Percentiles rank a stretch among this genome's conserved stretches.
phyloP scores from a whole-genome alignment of 192 early-diverging fungal genomes.

The Jimgerdemannia flammicorona region DNA sequence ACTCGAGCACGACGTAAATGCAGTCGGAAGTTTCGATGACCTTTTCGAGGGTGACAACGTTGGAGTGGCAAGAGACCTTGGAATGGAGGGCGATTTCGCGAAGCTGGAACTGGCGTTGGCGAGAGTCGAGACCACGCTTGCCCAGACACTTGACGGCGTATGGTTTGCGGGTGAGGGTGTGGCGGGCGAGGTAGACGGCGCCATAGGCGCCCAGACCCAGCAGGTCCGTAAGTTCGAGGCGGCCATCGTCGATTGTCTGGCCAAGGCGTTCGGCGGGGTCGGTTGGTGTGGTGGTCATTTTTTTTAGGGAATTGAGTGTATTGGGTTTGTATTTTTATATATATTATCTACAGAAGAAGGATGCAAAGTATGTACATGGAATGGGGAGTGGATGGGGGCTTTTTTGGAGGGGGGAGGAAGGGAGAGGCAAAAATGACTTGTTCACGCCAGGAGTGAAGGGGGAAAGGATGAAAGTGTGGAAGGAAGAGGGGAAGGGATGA shows the following conservation, averaged over 20 bases:
- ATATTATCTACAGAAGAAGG: neutral
- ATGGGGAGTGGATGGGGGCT: no score
- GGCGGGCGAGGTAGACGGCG: slow-evolving; percentile 65
- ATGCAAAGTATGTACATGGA: neutral
- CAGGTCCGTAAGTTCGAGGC: slow-evolving; percentile 38
- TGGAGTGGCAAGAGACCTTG: slow-evolving; percentile 59
- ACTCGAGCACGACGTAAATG: slow-evolving; percentile 70
- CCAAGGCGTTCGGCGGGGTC: neutral
- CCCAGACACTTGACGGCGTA: slow-evolving; percentile 76
- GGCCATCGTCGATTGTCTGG: neutral
- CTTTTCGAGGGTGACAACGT: slow-evolving; percentile 62
- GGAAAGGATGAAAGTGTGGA: no score
- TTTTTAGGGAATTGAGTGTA: neutral
- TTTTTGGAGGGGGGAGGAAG: no score
- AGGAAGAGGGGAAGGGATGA: no score
- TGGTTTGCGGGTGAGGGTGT: slow-evolving; percentile 45
- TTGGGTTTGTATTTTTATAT: neutral
- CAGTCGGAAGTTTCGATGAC: slow-evolving; percentile 64
- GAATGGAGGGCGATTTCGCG: slow-evolving; percentile 63
- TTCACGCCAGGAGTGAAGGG: no score
- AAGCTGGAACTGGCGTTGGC: slow-evolving; percentile 59
- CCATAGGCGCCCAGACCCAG: slow-evolving; percentile 77
- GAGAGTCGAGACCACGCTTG: slow-evolving; percentile 49
- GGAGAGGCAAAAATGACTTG: no score
- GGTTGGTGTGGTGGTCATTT: neutral